Base-by-base conservation (phyloP, 257 asterid genomes). In the Jaltomata sinuosa region DNA sequence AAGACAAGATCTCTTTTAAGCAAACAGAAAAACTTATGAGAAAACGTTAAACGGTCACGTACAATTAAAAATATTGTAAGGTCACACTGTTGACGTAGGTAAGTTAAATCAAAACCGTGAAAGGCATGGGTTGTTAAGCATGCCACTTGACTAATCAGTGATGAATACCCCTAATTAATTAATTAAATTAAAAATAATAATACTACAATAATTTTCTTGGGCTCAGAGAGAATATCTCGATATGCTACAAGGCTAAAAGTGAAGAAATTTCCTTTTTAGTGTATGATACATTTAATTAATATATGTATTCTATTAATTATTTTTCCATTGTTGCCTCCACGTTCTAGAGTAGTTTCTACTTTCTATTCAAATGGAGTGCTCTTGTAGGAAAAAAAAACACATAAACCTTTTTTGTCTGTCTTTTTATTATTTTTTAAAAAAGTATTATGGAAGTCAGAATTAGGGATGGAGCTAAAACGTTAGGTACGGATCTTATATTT, bases 291-390 rank as follows among this genome's bases (percentile, higher is more conserved):
- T 64, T 8, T 4, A 38, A 38, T 38, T 38, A 38, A 38, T 38
- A 1, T 55, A 32, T 38, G 1, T 55, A 32, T 36, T 10, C 52
- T 4, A 67, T 8, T 4, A 71, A 5, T 64, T 40, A 49, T 9
- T 49, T 71, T 83, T 32, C 36, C 61, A 38, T 38, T 34, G 69
- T 83, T 71, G 82, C 68, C 74, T 40, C 57, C 80, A 72, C 85
- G 85, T 85, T 82, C 83, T 81, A 15, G 18, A 32, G 10, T 36
- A 71, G 32, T 71, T 85, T 27, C 84, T 52, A 31, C 49, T n/a
- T 80, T 68, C n/a, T n/a, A n/a, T 36, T 14, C 25, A 27, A 77
- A 62, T 9, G 61, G 18, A 45, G 40, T 47, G 18, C 40, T 42
- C 53, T 25, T 74, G 36, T 45, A 27, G 61, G 81, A 81, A 59